phyloP scores from a whole-genome alignment of 1,284 basidiomycete species.

The Mycosarcoma maydis region DNA sequence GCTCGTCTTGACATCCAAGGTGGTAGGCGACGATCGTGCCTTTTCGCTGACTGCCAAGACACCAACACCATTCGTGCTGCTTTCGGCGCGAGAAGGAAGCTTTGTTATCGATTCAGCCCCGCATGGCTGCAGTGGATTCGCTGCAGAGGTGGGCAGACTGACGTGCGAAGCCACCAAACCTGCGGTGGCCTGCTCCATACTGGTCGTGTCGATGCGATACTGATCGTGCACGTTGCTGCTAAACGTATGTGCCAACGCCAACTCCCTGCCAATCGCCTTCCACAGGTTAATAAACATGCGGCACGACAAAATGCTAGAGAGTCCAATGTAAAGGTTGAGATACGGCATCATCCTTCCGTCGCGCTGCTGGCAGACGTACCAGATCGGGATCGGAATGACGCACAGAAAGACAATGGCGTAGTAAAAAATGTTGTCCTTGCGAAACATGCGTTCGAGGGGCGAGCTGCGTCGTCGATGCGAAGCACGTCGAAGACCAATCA shows the following conservation, averaged over 20 bases:
- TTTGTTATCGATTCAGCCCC: slow-evolving; percentile 19
- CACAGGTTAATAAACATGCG: slow-evolving; percentile 48
- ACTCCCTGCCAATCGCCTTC: slow-evolving; percentile 48
- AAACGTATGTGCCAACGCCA: slow-evolving; percentile 43
- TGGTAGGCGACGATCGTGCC: neutral
- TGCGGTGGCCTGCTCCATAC: slow-evolving; percentile 24
- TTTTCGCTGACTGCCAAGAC: slow-evolving; percentile 23
- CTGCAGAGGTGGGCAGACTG: slow-evolving; percentile 2
- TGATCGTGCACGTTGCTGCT: slow-evolving; percentile 30
- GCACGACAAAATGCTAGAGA: slow-evolving; percentile 44
- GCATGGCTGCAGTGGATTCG: neutral
- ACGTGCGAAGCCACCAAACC: slow-evolving; percentile 19
- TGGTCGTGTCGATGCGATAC: slow-evolving; percentile 22
- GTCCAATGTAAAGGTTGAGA: slow-evolving; percentile 44
- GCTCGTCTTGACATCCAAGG: slow-evolving; percentile 5
- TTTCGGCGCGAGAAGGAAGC: neutral
- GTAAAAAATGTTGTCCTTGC: slow-evolving; percentile 50
- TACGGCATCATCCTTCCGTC: slow-evolving; percentile 49
- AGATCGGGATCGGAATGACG: slow-evolving; percentile 48
- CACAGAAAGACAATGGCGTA: slow-evolving; percentile 41
- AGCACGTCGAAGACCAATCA: slow-evolving; percentile 38
- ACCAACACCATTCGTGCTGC: neutral
- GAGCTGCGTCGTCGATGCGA: slow-evolving; percentile 37
- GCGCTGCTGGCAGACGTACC: slow-evolving; percentile 29
- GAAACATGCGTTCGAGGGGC: slow-evolving; percentile 41